Evolutionary conservation across 345 rosid genomes (phyloP), one percentile per base, ranked within the genome.

Genomic region (Brassica incana): DNA sequence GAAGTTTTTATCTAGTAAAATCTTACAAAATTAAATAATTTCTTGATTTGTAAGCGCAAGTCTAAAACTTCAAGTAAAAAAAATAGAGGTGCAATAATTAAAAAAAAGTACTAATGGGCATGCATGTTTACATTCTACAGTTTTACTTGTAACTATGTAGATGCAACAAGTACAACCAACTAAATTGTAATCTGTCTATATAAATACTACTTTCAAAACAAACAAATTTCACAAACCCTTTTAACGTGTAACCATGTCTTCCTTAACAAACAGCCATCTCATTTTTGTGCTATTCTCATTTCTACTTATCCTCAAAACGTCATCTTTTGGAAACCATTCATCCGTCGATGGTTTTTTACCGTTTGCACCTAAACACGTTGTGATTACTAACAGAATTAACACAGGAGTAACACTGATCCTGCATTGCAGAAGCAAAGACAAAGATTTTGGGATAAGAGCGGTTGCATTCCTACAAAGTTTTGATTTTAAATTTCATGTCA

Each of bases 301-400:
- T 25, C 1, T 75, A 12, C 0, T 75, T 25, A 7, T 3, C 8
- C 18, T 75, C 8, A 66, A 36, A 35, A n/a, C 54, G 0, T 66
- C 54, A 0, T 56, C 72, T 4, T 10, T 56, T 54, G 8, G 6
- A 56, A 8, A 9, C 7, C 1, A 3, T 36, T 75, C 58, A 10
- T 64, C 71, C 25, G 50, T 62, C 4, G 2, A 75, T 36, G 78
- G 72, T n/a, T 1, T 52, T 1, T 58, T 76, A 2, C 79, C 35
- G n/a, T 76, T 76, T 25, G 1, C 79, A 69, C 2, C 67, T 59
- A 68, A 68, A 43, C 68, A 68, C 18, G 73, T 76, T 1, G 48
- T 59, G 32, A 76, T 68, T 1, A 27, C 29, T 5, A 76, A 76
- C 79, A 45, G 12, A 38, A 3, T 76, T 18, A 32, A 38, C 10